A percentile compares a stretch with the other conserved stretches of the same genome.
Conservation (phyloP, 2,329 filamentous ascomycete genomes). For the Fusarium zealandicum region DNA sequence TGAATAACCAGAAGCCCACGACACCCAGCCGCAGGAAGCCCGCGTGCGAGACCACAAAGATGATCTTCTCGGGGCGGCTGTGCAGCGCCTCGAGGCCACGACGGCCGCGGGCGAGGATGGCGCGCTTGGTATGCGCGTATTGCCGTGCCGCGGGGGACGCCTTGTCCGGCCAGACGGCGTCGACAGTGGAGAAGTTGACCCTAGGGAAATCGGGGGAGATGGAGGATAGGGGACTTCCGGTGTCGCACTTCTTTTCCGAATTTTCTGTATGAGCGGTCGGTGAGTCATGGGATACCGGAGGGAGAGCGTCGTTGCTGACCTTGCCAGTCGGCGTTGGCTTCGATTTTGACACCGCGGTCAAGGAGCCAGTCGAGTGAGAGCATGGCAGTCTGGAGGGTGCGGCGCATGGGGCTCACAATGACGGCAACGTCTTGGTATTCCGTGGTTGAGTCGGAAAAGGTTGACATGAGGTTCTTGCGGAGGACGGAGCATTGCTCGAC, state of each 20-base stretch:
- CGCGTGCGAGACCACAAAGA: constrained; percentile 71
- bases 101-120: constrained; percentile 64
- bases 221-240: constrained; percentile 56
- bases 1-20: constrained; percentile 63
- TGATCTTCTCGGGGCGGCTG: constrained; percentile 63
- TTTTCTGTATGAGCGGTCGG: constrained; percentile 51
- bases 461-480: constrained; percentile 50
- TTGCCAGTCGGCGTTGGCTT: constrained; percentile 70
- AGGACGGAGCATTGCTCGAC: constrained; percentile 56
- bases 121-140: constrained; percentile 61
- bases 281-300: background rate
- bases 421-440: constrained; percentile 55
- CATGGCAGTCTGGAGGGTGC: constrained; percentile 70
- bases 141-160: constrained; percentile 51
- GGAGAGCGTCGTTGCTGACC: constrained; percentile 47
- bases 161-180: constrained; percentile 70
- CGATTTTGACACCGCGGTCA: constrained; percentile 59
- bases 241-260: constrained; percentile 66
- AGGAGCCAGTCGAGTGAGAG: constrained; percentile 66
- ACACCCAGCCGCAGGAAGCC: constrained; percentile 67
- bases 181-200: constrained; percentile 64
- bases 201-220: constrained; percentile 59
- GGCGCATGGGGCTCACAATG: constrained; percentile 69
- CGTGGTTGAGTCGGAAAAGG: constrained; percentile 45
- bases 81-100: constrained; percentile 58